phyloP scores from a whole-genome alignment of 2,329 filamentous ascomycete genomes.

The Trichoderma aggressivum region DNA sequence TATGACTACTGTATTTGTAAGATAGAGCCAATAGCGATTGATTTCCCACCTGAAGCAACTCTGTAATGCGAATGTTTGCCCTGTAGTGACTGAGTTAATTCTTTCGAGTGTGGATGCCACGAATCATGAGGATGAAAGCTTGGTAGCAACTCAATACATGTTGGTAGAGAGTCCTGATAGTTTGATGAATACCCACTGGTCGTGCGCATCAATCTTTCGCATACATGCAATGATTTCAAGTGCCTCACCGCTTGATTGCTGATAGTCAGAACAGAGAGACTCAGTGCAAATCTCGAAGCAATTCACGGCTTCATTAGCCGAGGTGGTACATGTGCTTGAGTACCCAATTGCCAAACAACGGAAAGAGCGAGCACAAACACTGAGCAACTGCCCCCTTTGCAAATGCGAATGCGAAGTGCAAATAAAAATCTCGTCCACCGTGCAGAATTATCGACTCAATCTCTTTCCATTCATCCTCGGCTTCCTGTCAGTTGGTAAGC shows the following conservation, averaged over 20 bases:
- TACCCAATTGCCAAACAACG: constrained; percentile 5
- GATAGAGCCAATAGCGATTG: background rate
- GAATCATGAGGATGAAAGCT: background rate
- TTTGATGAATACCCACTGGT: fast-evolving
- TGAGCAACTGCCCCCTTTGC: background rate
- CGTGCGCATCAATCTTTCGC: background rate
- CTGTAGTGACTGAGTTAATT: background rate
- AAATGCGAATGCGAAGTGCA: background rate
- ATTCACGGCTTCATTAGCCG: background rate
- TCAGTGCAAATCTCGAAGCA: background rate
- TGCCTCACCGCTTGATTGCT: background rate
- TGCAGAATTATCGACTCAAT: background rate
- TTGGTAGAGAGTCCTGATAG: background rate
- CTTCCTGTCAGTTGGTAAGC: background rate
- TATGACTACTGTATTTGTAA: background rate
- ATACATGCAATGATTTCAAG: background rate
- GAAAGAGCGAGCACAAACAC: constrained; percentile 11
- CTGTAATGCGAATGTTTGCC: background rate
- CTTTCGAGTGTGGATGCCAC: too few relatives aligned
- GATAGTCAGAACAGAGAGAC: background rate
- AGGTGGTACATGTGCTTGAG: constrained; percentile 1
- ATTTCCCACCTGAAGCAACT: background rate
- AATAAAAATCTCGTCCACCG: background rate
- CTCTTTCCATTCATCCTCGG: background rate
- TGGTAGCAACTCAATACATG: background rate